Evolutionary conservation across 1,284 basidiomycete species (phyloP).

Genomic region (Ceratobasidium sp.): DNA sequence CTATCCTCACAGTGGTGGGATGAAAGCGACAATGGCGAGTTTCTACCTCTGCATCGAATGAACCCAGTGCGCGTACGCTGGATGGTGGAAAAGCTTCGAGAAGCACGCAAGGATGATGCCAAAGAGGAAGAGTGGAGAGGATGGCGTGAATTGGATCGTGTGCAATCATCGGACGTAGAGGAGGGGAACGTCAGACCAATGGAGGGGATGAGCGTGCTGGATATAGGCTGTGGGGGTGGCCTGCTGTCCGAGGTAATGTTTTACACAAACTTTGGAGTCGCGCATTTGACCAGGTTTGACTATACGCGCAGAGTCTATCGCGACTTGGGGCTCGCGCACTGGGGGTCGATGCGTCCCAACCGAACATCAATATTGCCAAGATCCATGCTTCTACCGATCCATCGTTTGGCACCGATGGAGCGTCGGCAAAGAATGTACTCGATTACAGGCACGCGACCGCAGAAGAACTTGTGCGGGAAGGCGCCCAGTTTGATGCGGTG

Average conservation of each 20-base stretch:
- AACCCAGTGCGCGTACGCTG: slow-evolving; percentile 91
- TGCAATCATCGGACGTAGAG: slow-evolving; percentile 48
- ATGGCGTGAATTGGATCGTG: slow-evolving; percentile 45
- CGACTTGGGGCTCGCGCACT: slow-evolving; percentile 88
- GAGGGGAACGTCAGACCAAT: slow-evolving; percentile 54
- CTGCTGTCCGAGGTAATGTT: slow-evolving; percentile 84
- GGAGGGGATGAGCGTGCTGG: slow-evolving; percentile 71
- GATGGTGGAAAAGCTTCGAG: slow-evolving; percentile 78
- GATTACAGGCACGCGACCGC: slow-evolving; percentile 83
- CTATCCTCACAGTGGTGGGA: slow-evolving; percentile 98
- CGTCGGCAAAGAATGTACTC: slow-evolving; percentile 48
- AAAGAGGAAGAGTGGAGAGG: slow-evolving; percentile 49
- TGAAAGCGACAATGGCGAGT: slow-evolving; percentile 81
- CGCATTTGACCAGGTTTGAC: slow-evolving; percentile 36
- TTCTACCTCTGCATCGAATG: slow-evolving; percentile 91
- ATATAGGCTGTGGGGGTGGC: slow-evolving; percentile 96
- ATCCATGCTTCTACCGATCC: slow-evolving; percentile 86
- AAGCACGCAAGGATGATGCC: slow-evolving; percentile 62
- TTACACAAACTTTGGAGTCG: slow-evolving; percentile 9
- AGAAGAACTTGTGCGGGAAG: slow-evolving; percentile 69
- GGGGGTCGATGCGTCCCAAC: slow-evolving; percentile 88
- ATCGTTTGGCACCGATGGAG: slow-evolving; percentile 39
- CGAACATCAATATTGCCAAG: slow-evolving; percentile 87
- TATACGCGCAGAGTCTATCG: slow-evolving; percentile 71
- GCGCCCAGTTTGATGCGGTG: slow-evolving; percentile 83